Base-by-base conservation (phyloP, 176 grass and related monocot species). In the Musa itinerans region DNA sequence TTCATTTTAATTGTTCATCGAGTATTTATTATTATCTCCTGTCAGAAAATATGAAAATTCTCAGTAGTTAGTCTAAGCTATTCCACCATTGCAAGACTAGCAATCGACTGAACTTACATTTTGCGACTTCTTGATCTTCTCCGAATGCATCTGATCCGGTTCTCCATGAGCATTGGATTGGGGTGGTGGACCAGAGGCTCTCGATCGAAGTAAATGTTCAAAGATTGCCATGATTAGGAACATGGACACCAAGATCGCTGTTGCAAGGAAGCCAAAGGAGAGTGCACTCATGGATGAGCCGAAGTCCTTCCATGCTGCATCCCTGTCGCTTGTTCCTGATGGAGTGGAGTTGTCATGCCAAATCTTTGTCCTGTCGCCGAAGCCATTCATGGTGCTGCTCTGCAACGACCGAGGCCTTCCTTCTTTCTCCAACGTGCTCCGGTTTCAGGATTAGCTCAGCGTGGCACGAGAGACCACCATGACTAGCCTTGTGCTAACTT, bases 211-310 rank as follows among this genome's bases (percentile, higher is more conserved):
- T 52, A 77, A 50, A 11, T 77, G 59, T 19, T 77, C 74, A 15
- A 77, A 65, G 59, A 77, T 65, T n/a, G 74, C 74, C 59, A 65
- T 77, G 74, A 77, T 77, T 11, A 77, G 74, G 48, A 77, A 77
- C 27, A 77, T 77, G 0, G 57, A 77, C 15, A 53, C 61, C 20
- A 65, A 12, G 59, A 77, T 77, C 52, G 34, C 74, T 4, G 74
- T 65, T 3, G 43, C 59, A 64, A 52, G 16, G n/a, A 77, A 77
- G 12, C 74, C 74, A 25, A 77, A 65, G 48, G 57, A 77, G 20
- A 77, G 48, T 0, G 59, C 57, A 51, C 53, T 53, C 59, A 52
- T 64, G 74, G 74, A 77, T 52, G 74, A 51, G 17, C 59, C 34
- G 0, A 52, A 52, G 49, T 77, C 43, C 74, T 65, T 77, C 34